phyloP scores from a whole-genome alignment of 345 rosid genomes.

The Lepidium sativum region DNA sequence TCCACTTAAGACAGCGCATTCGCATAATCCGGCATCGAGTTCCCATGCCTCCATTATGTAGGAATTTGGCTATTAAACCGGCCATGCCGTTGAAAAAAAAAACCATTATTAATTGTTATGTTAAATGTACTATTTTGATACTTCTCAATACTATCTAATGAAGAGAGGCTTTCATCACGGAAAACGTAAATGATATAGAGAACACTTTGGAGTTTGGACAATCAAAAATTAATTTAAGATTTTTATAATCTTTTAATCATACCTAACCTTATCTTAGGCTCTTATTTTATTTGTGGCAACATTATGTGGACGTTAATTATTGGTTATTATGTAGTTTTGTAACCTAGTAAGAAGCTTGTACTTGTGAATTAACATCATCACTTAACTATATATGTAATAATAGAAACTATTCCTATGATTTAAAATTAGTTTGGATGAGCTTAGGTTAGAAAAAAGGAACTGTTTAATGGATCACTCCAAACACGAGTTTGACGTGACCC shows the following conservation, averaged over 20 bases:
- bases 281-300: neutral
- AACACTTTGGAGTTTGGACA: neutral
- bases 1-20: no score
- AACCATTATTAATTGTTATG: neutral
- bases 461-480: neutral
- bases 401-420: no score
- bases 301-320: neutral
- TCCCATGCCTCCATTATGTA: no score
- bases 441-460: neutral
- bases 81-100: no score
- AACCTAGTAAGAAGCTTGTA: constrained; percentile 1
- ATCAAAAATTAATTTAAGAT: neutral
- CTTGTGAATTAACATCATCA: constrained; percentile 3
- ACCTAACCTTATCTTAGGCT: neutral
- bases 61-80: no score
- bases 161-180: neutral
- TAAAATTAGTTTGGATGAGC: no score
- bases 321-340: neutral
- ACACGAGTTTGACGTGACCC: constrained; percentile 6
- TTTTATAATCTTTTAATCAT: neutral
- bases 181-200: no score
- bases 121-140: neutral
- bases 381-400: neutral
- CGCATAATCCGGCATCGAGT: no score
- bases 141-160: neutral